Evolutionary conservation across 352 stramenopile species (phyloP).

Genomic region (Thraustochytrium sp.): DNA sequence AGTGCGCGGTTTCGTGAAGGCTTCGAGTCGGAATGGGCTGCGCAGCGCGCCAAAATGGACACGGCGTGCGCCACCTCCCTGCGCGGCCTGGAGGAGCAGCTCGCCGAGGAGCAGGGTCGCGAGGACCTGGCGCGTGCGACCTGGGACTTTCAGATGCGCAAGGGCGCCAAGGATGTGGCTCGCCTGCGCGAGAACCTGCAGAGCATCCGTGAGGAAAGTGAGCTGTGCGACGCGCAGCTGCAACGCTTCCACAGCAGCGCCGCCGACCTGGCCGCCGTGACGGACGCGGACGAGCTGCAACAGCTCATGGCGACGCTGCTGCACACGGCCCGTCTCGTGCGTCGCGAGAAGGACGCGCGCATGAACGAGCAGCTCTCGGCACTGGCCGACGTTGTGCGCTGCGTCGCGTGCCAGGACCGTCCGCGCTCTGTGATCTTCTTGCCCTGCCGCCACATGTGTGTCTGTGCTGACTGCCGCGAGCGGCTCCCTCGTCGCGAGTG

Average conservation of each 20-base stretch:
- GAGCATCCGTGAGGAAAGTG: neutral
- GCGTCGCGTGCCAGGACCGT: neutral
- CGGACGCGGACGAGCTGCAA: neutral
- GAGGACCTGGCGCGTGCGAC: neutral
- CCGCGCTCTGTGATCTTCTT: neutral
- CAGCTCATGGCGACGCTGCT: constrained; percentile 26
- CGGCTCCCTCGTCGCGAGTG: neutral
- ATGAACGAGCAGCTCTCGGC: constrained; percentile 21
- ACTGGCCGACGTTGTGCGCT: neutral
- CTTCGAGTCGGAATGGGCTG: constrained; percentile 2
- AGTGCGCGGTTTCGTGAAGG: neutral
- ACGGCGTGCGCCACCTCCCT: neutral
- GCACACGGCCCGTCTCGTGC: neutral
- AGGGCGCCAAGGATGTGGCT: neutral
- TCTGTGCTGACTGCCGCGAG: neutral
- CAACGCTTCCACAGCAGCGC: neutral
- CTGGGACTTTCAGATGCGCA: constrained; percentile 37
- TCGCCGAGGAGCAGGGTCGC: neutral
- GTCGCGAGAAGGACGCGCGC: constrained; percentile 21
- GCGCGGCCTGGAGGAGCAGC: neutral
- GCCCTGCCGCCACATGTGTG: constrained; percentile 12
- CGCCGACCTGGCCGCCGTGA: neutral
- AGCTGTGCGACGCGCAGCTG: neutral
- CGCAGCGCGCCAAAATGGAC: neutral
- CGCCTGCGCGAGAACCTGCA: neutral